These are phyloP conservation scores for Colletotrichum karsti DNA, from an alignment of 2,329 filamentous ascomycete species.

Conservation along the genomic window DNA sequence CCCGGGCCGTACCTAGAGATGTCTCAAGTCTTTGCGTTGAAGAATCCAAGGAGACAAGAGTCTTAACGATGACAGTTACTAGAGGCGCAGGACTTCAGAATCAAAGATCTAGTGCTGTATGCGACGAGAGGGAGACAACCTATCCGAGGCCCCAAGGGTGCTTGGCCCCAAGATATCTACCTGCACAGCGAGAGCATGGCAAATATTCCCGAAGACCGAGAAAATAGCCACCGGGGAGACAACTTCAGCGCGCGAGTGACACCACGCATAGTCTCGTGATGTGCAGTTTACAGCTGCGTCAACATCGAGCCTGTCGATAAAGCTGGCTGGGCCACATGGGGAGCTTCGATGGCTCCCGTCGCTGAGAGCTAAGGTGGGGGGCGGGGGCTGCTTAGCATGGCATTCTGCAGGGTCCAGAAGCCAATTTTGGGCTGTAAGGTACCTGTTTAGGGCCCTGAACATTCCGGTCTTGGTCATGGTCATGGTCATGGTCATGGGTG, in stretches of 20 bases:
- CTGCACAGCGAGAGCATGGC: not conserved
- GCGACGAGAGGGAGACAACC: not conserved
- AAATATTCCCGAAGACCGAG: not conserved
- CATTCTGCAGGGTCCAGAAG: conserved; percentile 21
- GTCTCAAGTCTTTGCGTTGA: not conserved
- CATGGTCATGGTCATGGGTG: not conserved
- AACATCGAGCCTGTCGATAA: conserved; percentile 6
- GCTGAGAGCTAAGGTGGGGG: not conserved
- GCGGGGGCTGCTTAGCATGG: not conserved
- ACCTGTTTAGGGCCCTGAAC: not conserved
- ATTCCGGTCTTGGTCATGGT: not conserved
- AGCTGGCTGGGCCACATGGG: conserved; percentile 24
- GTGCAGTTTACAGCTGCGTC: not conserved
- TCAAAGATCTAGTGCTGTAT: not conserved
- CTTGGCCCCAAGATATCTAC: conserved; percentile 24
- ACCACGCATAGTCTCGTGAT: not conserved
- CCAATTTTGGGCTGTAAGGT: not conserved
- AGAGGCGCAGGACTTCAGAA: too few relatives aligned
- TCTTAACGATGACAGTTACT: not conserved
- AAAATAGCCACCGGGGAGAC: not conserved
- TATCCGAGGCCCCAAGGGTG: not conserved
- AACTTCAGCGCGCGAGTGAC: too few relatives aligned
- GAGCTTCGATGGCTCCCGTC: conserved; percentile 7
- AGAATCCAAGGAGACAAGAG: not conserved
- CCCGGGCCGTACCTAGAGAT: not conserved